Evolutionary conservation across 2,329 filamentous ascomycete species (phyloP), one percentile per base, ranked within the genome.

Genomic region (Fusarium coffeatum): DNA sequence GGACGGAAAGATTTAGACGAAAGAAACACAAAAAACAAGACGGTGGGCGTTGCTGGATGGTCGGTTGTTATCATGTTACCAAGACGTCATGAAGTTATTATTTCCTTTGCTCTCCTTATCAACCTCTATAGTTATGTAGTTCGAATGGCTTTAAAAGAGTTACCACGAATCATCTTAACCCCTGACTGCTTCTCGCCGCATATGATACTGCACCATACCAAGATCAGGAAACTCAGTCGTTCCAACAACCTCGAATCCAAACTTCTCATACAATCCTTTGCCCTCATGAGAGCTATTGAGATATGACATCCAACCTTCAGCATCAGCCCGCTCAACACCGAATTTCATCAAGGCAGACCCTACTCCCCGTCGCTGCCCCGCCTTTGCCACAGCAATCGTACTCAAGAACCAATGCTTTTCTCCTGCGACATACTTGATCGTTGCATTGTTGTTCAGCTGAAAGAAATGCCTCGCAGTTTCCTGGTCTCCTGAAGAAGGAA

Each of bases 381-480:
- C 71, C n/a, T 74, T 74, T 16, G 73, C 68, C 5, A 82, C 78
- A 3, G 76, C 74, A 10, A 80, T 68, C 12, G 73, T 76, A 27
- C 77, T 77, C 15, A 83, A 59, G 54, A 78, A 80, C 76, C 81
- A 80, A 48, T 74, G 68, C 8, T 59, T 66, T 1, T 69, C 71
- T 5, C 64, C 71, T 10, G 64, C 72, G 62, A 81, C 74, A 41
- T 78, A 47, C 13, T 72, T 59, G 9, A 37, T 43, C 20, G 68
- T 64, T 3, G 67, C 74, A 34, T 75, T 71, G 41, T 59, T 60
- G 23, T 77, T 78, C 8, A 66, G 67, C 55, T 77, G 76, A 54
- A 85, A 85, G 76, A 86, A 86, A 9, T 73, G 50, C 12, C 77
- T 74, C 1, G 80, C 83, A 13, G 82, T 71, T 28, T 71, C 71